Evolutionary conservation across 257 asterid genomes (phyloP).

Genomic region (Scutellaria baicalensis): DNA sequence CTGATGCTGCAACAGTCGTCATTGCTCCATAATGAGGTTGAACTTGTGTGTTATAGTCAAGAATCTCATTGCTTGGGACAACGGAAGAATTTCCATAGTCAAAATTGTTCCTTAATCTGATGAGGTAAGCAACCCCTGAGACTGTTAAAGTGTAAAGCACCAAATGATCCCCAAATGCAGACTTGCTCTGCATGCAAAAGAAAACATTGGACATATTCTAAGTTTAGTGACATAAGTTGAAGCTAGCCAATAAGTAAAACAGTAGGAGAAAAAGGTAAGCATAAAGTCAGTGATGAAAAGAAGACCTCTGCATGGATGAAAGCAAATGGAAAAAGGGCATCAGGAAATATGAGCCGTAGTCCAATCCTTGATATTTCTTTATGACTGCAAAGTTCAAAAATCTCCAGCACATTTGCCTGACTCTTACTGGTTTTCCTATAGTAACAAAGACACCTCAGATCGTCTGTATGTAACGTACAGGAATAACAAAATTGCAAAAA

Average conservation of each 20-base stretch:
- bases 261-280: neutral
- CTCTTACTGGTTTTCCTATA: conserved; percentile 58
- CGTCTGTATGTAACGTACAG: conserved; percentile 1
- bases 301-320: conserved; percentile 60
- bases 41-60: conserved; percentile 47
- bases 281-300: neutral
- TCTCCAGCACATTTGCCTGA: conserved; percentile 60
- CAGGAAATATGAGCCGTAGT: conserved; percentile 63
- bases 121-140: conserved; percentile 77
- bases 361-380: conserved; percentile 55
- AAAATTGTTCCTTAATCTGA: conserved; percentile 51
- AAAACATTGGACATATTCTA: conserved; percentile 4
- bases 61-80: conserved; percentile 49
- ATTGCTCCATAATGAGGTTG: conserved; percentile 49
- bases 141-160: conserved; percentile 65
- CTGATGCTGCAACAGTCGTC: conserved; percentile 56
- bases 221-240: neutral
- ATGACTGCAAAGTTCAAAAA: conserved; percentile 47
- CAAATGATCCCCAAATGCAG: conserved; percentile 35
- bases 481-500: conserved; percentile 5
- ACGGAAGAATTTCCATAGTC: conserved; percentile 51
- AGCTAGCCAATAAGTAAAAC: neutral
- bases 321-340: conserved; percentile 74
- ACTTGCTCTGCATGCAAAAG: conserved; percentile 38
- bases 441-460: conserved; percentile 12